phyloP scores from a whole-genome alignment of 495 filamentous ascomycete species.

The Penicillium angulare region DNA sequence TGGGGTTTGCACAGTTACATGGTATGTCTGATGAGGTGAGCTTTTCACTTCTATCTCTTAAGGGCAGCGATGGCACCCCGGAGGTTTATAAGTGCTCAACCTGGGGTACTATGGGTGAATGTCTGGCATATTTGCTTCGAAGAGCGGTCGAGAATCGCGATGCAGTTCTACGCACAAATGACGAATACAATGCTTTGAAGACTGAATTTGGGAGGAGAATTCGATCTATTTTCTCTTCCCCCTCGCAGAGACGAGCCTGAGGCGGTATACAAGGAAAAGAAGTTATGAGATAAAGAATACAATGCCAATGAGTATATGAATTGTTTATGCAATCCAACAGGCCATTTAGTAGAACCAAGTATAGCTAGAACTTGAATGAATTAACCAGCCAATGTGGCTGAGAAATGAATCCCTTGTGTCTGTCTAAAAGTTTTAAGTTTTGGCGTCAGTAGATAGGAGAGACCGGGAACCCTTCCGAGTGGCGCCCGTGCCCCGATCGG shows the following conservation, averaged over 20 bases:
- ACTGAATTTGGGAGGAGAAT: constrained; percentile 62
- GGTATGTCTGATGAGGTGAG: constrained; percentile 93
- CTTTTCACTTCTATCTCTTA: constrained; percentile 63
- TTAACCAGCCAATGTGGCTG: no score
- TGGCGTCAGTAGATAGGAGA: not conserved
- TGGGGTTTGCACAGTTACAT: constrained; percentile 64
- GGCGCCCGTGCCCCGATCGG: no score
- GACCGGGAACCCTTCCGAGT: not conserved
- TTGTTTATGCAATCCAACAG: no score
- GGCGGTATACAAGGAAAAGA: no score
- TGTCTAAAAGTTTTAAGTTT: not conserved
- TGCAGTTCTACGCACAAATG: constrained; percentile 70
- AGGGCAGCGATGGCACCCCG: constrained; percentile 40
- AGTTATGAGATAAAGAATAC: not conserved
- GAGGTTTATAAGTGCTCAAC: constrained; percentile 81
- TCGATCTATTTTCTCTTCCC: constrained; percentile 13
- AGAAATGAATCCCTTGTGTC: no score
- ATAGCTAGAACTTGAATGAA: no score
- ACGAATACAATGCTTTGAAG: constrained; percentile 67
- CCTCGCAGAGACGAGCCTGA: constrained; percentile 5
- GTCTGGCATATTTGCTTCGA: constrained; percentile 83
- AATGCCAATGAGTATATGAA: no score
- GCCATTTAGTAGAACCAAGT: no score
- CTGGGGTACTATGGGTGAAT: constrained; percentile 83
- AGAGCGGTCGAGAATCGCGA: constrained; percentile 87